A percentile compares a stretch with the other conserved stretches of the same genome.
Evolutionary conservation across 129 eudicot species (phyloP).

Genomic region (Rutidosis leptorrhynchoides): DNA sequence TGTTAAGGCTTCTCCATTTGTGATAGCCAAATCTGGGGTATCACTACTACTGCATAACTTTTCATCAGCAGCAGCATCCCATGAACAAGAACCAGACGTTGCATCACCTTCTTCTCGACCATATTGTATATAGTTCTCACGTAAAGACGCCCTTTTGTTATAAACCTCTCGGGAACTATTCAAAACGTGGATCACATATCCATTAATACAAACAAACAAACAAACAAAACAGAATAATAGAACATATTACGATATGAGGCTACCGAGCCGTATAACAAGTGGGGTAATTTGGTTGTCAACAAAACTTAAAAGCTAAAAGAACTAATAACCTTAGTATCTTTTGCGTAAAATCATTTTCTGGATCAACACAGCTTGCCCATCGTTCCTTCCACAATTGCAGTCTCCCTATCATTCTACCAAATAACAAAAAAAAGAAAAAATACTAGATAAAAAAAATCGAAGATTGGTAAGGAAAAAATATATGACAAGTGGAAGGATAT

Average conservation of each 20-base stretch:
- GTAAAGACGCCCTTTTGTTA: slow-evolving; percentile 33
- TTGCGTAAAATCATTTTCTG: slow-evolving; percentile 58
- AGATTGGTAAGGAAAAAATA: background rate
- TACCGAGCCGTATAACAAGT: background rate
- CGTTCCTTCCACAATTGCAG: slow-evolving; percentile 68
- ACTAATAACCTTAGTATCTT: slow-evolving; percentile 61
- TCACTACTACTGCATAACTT: slow-evolving; percentile 58
- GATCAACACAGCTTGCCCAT: slow-evolving; percentile 57
- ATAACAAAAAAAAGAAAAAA: slow-evolving; percentile 22
- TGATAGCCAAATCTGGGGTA: slow-evolving; percentile 37
- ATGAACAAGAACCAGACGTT: slow-evolving; percentile 61
- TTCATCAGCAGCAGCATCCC: slow-evolving; percentile 60
- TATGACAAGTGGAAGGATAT: slow-evolving; percentile 8
- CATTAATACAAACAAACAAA: slow-evolving; percentile 3
- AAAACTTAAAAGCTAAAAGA: too few species aligned
- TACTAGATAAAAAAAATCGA: slow-evolving; percentile 13
- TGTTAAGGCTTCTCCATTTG: slow-evolving; percentile 38
- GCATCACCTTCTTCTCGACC: slow-evolving; percentile 45
- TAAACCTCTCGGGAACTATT: slow-evolving; percentile 53
- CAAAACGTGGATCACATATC: slow-evolving; percentile 3
- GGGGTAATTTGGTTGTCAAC: background rate
- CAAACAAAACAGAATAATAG: background rate
- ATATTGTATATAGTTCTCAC: slow-evolving; percentile 36
- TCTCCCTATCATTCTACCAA: slow-evolving; percentile 67
- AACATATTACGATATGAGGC: background rate